Base-by-base conservation (phyloP, 192 early-diverging fungal genomes). In the Thamnidium elegans region DNA sequence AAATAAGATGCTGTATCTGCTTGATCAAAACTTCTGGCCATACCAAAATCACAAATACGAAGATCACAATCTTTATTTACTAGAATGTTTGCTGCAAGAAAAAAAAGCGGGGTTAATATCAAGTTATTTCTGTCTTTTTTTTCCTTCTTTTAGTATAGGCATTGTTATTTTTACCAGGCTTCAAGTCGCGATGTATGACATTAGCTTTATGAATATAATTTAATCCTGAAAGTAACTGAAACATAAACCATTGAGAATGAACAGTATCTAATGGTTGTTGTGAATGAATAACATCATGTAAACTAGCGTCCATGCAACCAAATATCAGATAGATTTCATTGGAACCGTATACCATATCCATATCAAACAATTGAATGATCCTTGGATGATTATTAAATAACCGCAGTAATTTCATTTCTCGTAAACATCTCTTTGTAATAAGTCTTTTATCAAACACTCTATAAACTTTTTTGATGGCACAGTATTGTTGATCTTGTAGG, bases 11-110 rank as follows among this genome's bases (percentile, higher is more conserved):
- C 87, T 52, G 85, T 80, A 52, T 87, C 78, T 6, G 83, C 80
- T 48, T 89, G 83, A 26, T 85, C 79, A 62, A 90, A 82, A 7
- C 91, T 89, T 58, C 95, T 87, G n/a, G 95, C 95, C 58, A 97
- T 83, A 6, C 95, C 95, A 84, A 97, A 97, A 69, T 97, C 95
- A 74, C 94, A 96, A 63, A 97, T 95, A 68, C 90, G 92, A 43
- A 96, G 78, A 65, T 93, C 92, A 65, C 94, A 96, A 76, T 96
- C 89, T 45, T 87, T 83, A 69, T 96, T 96, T 6, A 96, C 86
- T 1, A 96, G 76, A 61, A 96, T 77, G 76, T 96, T 96, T 52
- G 87, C 67, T 75, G n/a, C 26, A 14, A 48, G 11, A 5, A 2
- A 17, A 19, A 23, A 45, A 19, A 19, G 31, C 4, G n/a, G 19